Evolutionary conservation across 2,329 filamentous ascomycete genomes (phyloP).

Genomic region (Sporothrix pseudoabietina): DNA sequence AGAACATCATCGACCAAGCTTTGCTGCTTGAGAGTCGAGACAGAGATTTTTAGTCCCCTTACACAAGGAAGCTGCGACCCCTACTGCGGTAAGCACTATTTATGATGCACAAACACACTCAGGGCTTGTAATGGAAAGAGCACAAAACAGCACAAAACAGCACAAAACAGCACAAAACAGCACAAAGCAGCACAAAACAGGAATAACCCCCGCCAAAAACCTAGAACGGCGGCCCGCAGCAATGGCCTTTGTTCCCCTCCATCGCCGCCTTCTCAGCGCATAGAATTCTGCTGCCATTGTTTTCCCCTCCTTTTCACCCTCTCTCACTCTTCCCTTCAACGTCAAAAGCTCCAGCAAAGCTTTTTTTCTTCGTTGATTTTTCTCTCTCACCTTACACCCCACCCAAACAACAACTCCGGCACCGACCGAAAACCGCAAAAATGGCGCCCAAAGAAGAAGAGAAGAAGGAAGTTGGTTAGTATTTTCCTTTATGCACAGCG

Average conservation of each 20-base stretch:
- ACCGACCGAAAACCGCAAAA: slow-evolving; percentile 40
- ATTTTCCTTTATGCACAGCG: slow-evolving; percentile 22
- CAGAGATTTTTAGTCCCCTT: slow-evolving; percentile 22
- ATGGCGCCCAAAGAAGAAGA: slow-evolving; percentile 47
- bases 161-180: slow-evolving; percentile 22
- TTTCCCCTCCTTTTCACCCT: slow-evolving; percentile 21
- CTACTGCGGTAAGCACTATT: neutral
- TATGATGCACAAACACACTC: slow-evolving; percentile 11
- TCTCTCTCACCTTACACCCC: neutral
- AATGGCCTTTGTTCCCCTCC: slow-evolving; percentile 17
- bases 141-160: slow-evolving; percentile 24
- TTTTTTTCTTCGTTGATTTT: slow-evolving; percentile 11
- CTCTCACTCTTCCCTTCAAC: slow-evolving; percentile 11
- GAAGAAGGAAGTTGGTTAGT: slow-evolving; percentile 52
- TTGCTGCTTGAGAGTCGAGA: slow-evolving; percentile 3
- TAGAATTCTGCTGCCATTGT: slow-evolving; percentile 22
- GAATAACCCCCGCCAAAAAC: slow-evolving; percentile 27
- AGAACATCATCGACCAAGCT: slow-evolving; percentile 6
- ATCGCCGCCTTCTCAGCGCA: slow-evolving; percentile 22
- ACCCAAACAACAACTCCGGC: neutral
- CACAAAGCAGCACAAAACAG: slow-evolving; percentile 6
- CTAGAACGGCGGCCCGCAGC: slow-evolving; percentile 23
- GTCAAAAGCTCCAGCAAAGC: slow-evolving; percentile 29
- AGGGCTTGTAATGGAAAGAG: slow-evolving; percentile 26
- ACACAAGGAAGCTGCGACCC: neutral